Conservation (phyloP, 768 basidiomycete species). For the Neoboletus subvelutipes region DNA sequence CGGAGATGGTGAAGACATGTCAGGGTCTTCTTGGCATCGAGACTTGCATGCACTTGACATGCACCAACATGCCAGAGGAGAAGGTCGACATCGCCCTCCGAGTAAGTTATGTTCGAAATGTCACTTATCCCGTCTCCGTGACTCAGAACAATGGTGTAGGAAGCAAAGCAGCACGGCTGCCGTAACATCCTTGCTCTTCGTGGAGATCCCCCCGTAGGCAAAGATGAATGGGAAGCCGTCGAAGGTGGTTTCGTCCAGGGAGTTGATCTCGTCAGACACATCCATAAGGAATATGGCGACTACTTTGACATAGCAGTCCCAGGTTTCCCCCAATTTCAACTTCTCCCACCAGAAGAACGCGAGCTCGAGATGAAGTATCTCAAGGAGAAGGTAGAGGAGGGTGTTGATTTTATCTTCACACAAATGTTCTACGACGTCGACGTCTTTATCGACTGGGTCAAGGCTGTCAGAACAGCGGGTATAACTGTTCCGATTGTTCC, state of each 20-base stretch:
- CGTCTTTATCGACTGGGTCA: slow-evolving; percentile 91
- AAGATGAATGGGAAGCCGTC: slow-evolving; percentile 89
- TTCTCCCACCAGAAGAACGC: slow-evolving; percentile 69
- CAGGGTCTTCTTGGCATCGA: slow-evolving; percentile 92
- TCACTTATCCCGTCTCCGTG: not conserved
- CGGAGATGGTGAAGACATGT: slow-evolving; percentile 92
- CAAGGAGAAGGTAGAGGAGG: slow-evolving; percentile 90
- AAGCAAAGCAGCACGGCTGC: slow-evolving; percentile 87
- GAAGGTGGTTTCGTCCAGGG: slow-evolving; percentile 90
- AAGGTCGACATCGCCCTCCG: slow-evolving; percentile 90
- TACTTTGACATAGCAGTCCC: slow-evolving; percentile 96
- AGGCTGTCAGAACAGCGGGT: slow-evolving; percentile 75
- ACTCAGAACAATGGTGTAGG: slow-evolving; percentile 44
- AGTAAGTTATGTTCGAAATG: slow-evolving; percentile 48
- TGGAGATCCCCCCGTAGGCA: slow-evolving; percentile 87
- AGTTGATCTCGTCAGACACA: slow-evolving; percentile 88
- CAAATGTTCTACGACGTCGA: slow-evolving; percentile 98
- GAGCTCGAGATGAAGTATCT: slow-evolving; percentile 79
- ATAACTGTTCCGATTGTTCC: slow-evolving; percentile 90
- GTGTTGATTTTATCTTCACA: slow-evolving; percentile 92
- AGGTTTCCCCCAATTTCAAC: slow-evolving; percentile 85
- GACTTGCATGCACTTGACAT: slow-evolving; percentile 98
- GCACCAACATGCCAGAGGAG: slow-evolving; percentile 96
- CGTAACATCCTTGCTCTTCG: slow-evolving; percentile 91
- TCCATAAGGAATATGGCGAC: slow-evolving; percentile 77